Evolutionary conservation across 441 rosid species (phyloP).

Genomic region (Rhodomyrtus psidioides): DNA sequence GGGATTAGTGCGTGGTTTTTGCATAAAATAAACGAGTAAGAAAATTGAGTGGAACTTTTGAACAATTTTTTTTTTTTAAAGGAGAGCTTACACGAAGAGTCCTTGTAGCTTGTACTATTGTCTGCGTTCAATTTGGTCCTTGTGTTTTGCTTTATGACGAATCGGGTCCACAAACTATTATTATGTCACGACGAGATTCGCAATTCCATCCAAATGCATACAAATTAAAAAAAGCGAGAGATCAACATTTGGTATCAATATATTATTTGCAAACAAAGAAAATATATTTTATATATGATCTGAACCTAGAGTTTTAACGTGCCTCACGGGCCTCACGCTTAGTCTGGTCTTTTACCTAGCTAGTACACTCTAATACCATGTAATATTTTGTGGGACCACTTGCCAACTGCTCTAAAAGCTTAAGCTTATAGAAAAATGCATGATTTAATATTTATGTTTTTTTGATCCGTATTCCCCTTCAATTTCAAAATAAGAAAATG

Average conservation of each 20-base stretch:
- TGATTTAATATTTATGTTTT: too few species aligned
- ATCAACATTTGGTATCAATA: background rate
- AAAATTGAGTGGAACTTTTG: background rate
- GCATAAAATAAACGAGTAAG: background rate
- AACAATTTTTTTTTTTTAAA: too few species aligned
- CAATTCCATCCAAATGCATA: background rate
- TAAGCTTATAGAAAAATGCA: too few species aligned
- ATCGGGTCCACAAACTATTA: background rate
- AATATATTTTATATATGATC: background rate
- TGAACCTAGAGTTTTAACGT: background rate
- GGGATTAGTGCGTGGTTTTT: background rate
- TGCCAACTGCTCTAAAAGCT: too few species aligned
- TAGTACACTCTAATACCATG: too few species aligned
- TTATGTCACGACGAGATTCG: background rate
- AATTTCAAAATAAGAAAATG: background rate
- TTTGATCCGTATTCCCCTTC: too few species aligned
- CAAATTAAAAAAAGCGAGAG: background rate
- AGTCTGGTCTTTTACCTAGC: too few species aligned
- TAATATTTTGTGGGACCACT: too few species aligned
- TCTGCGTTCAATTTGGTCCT: background rate
- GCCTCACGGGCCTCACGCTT: too few species aligned
- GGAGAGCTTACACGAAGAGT: background rate
- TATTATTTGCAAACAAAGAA: background rate
- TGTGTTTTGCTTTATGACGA: background rate
- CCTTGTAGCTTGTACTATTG: background rate